phyloP scores from a whole-genome alignment of 164 flowering plant species.

The Tetracentron sinense region DNA sequence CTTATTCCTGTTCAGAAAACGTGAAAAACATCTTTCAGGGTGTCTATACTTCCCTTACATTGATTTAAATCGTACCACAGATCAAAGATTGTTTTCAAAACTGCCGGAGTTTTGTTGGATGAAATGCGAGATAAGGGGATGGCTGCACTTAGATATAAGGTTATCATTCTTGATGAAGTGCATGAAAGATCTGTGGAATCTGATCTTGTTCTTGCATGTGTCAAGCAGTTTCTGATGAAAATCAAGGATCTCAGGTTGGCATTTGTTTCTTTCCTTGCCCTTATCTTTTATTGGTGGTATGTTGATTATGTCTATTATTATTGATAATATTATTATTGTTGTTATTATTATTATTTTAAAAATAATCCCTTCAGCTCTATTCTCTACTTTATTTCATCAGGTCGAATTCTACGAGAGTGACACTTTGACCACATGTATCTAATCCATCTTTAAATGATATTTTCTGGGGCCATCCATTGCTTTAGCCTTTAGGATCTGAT shows the following conservation, averaged over 20 bases:
- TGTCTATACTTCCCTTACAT: not conserved
- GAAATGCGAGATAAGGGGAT: constrained; percentile 90
- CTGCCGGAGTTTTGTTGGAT: constrained; percentile 96
- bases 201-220: constrained; percentile 93
- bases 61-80: constrained; percentile 34
- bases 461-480: not conserved
- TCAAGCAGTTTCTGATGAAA: constrained; percentile 82
- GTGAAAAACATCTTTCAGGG: not conserved
- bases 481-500: constrained; percentile 15
- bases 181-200: constrained; percentile 99
- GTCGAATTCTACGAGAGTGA: not conserved
- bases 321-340: too few species aligned
- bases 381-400: not conserved
- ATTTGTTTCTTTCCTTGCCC: not conserved
- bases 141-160: constrained; percentile 81
- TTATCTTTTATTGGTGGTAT: not conserved
- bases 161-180: constrained; percentile 93
- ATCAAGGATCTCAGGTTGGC: constrained; percentile 66
- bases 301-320: not conserved
- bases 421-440: not conserved
- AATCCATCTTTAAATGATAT: not conserved
- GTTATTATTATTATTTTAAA: too few species aligned
- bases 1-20: not conserved
- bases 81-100: constrained; percentile 82
- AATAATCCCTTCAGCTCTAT: too few species aligned